Percentiles rank a stretch among this genome's conserved stretches.
phyloP scores from a whole-genome alignment of 495 filamentous ascomycete genomes.

The Podospora tetraspora region DNA sequence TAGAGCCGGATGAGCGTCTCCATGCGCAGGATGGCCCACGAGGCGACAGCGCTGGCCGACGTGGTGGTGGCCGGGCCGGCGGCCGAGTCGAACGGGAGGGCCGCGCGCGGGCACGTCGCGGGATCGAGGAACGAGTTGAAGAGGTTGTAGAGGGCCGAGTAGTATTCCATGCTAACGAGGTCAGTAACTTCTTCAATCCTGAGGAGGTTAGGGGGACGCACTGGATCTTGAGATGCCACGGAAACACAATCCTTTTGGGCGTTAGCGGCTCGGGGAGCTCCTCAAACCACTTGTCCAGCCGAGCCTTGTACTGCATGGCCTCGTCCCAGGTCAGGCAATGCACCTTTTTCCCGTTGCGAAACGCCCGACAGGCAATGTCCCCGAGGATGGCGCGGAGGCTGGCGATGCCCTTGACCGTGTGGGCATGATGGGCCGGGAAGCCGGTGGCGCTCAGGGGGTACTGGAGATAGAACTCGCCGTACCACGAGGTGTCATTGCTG shows the following conservation, averaged over 20 bases:
- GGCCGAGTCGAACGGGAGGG: background rate
- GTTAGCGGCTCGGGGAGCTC: background rate
- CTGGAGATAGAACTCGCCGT: constrained; percentile 29
- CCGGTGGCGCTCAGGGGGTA: constrained; percentile 24
- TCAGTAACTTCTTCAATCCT: background rate
- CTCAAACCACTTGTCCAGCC: constrained; percentile 4
- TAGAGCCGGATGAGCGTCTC: constrained; percentile 33
- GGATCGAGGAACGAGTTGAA: constrained; percentile 1
- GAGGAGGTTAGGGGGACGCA: background rate
- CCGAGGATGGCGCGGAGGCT: constrained; percentile 23
- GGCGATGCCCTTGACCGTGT: constrained; percentile 21
- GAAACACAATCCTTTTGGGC: constrained; percentile 4
- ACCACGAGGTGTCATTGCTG: constrained; percentile 18
- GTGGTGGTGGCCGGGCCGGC: background rate
- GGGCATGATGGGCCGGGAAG: constrained; percentile 17
- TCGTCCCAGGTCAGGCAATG: constrained; percentile 3
- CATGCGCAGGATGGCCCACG: constrained; percentile 17
- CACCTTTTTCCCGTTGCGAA: background rate
- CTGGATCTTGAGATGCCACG: constrained; percentile 6
- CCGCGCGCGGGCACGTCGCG: background rate
- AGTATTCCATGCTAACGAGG: background rate
- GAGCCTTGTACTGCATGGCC: constrained; percentile 10
- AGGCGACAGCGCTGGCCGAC: background rate
- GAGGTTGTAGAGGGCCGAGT: constrained; percentile 5
- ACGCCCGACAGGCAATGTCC: background rate